Conservation (phyloP, 2,329 filamentous ascomycete species). For the Trichoderma guizhouense region DNA sequence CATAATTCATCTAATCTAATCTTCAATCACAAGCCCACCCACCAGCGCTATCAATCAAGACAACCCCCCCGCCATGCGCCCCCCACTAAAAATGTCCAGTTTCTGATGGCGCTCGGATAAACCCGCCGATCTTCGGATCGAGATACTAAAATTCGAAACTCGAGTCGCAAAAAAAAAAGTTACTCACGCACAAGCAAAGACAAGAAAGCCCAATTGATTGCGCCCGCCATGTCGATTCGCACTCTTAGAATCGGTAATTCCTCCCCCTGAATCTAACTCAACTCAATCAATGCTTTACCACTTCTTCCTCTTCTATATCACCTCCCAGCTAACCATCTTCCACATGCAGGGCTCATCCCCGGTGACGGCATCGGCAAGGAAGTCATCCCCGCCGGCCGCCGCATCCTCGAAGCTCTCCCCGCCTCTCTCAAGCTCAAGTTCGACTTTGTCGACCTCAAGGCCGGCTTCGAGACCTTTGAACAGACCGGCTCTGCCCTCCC, state of each 20-base stretch:
- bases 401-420: slow-evolving; percentile 88
- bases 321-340: neutral
- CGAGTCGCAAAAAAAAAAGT: slow-evolving; percentile 5
- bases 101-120: neutral
- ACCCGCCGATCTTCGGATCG: slow-evolving; percentile 17
- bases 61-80: neutral
- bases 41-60: neutral
- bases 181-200: neutral
- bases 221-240: slow-evolving; percentile 38
- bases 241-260: slow-evolving; percentile 41
- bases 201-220: neutral
- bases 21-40: neutral
- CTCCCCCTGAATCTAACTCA: neutral
- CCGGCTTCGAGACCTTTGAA: slow-evolving; percentile 92
- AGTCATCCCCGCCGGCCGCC: slow-evolving; percentile 91
- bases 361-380: slow-evolving; percentile 98
- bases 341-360: slow-evolving; percentile 77
- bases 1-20: neutral
- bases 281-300: too few species aligned
- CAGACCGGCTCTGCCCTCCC: slow-evolving; percentile 83
- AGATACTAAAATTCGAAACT: neutral
- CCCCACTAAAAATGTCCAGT: slow-evolving; percentile 1
- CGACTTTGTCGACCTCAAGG: slow-evolving; percentile 88
- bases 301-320: neutral
- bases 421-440: slow-evolving; percentile 89